phyloP scores from a whole-genome alignment of 805 yeast species.

The Ogataea paraovalis region DNA sequence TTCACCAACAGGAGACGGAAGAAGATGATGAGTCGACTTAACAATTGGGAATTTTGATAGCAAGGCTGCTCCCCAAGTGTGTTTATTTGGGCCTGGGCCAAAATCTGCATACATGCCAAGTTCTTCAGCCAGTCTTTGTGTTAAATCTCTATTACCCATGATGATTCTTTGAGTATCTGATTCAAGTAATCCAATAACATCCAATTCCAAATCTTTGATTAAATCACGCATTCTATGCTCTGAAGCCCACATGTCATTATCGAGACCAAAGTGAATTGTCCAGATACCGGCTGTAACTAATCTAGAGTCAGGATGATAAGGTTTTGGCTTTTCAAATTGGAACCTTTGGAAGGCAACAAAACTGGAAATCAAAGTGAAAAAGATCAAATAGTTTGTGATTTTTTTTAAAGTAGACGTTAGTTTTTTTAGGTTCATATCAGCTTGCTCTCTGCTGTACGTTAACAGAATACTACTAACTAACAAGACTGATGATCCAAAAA shows the following conservation, averaged over 20 bases:
- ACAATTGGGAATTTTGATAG: slow-evolving; percentile 92
- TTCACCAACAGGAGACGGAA: slow-evolving; percentile 98
- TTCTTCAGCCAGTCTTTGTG: slow-evolving; percentile 88
- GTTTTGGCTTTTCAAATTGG: slow-evolving; percentile 57
- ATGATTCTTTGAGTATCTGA: slow-evolving; percentile 90
- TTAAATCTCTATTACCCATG: slow-evolving; percentile 93
- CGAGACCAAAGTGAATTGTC: slow-evolving; percentile 97
- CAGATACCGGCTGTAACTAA: slow-evolving; percentile 93
- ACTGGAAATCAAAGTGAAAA: slow-evolving; percentile 43
- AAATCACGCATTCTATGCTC: slow-evolving; percentile 86
- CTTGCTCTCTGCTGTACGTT: slow-evolving; percentile 25
- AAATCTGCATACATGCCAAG: slow-evolving; percentile 92
- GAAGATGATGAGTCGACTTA: slow-evolving; percentile 81
- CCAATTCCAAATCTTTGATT: slow-evolving; percentile 81
- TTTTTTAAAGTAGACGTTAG: slow-evolving; percentile 11
- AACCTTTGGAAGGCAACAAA: slow-evolving; percentile 54
- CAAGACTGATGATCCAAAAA: slow-evolving; percentile 53
- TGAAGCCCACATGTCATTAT: slow-evolving; percentile 97
- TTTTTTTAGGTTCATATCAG: slow-evolving; percentile 4
- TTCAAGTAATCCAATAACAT: slow-evolving; percentile 86
- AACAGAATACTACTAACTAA: slow-evolving; percentile 48
- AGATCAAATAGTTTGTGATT: slow-evolving; percentile 22
- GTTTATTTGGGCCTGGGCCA: slow-evolving; percentile 97
- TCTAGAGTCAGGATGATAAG: slow-evolving; percentile 65
- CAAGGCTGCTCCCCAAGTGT: slow-evolving; percentile 96